phyloP scores from a whole-genome alignment of 2,329 filamentous ascomycete genomes.

The Fusarium buharicum region DNA sequence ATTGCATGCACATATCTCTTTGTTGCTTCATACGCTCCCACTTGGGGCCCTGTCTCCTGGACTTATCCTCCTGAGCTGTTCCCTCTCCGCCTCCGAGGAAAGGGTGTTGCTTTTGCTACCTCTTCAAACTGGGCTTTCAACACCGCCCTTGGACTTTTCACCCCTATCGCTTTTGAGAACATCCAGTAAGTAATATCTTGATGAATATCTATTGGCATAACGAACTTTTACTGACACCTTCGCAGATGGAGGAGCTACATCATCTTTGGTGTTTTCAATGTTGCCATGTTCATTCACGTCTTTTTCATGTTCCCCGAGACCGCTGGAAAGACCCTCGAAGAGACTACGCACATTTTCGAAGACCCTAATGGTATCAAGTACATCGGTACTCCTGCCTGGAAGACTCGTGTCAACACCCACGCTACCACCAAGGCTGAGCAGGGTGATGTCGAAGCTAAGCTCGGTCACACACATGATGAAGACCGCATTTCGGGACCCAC shows the following conservation, averaged over 20 bases:
- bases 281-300: conserved; percentile 37
- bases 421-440: conserved; percentile 24
- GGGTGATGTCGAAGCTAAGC: conserved; percentile 39
- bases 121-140: conserved; percentile 57
- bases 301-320: conserved; percentile 62
- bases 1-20: conserved; percentile 75
- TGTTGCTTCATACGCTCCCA: conserved; percentile 61
- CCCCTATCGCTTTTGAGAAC: conserved; percentile 41
- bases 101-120: conserved; percentile 63
- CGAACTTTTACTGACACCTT: neutral
- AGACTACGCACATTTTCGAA: conserved; percentile 63
- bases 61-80: conserved; percentile 69
- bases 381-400: conserved; percentile 39
- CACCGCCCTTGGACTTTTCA: conserved; percentile 52
- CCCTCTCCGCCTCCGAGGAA: conserved; percentile 60
- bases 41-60: conserved; percentile 61
- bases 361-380: conserved; percentile 35
- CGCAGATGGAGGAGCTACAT: conserved; percentile 34
- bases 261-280: conserved; percentile 38
- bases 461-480: conserved; percentile 20
- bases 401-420: conserved; percentile 27
- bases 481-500: neutral
- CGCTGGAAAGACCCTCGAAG: conserved; percentile 64
- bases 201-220: no score
- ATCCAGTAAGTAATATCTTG: conserved; percentile 24